These are phyloP conservation scores for Avicennia marina DNA, from an alignment of 257 asterid species.

Conservation along the genomic window DNA sequence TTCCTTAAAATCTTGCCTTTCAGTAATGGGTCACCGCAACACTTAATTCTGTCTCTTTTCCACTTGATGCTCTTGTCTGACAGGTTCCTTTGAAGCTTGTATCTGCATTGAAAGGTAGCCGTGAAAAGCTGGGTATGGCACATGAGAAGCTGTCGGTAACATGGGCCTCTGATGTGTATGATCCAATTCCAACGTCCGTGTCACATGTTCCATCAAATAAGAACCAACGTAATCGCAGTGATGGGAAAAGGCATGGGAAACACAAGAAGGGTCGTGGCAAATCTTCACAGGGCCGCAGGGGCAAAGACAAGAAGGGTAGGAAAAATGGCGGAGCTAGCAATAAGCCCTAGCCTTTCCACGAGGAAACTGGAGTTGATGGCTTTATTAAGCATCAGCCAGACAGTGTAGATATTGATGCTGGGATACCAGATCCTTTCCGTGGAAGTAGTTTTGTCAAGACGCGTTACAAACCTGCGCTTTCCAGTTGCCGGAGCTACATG, in stretches of 20 bases:
- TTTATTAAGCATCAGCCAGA: constrained; percentile 20
- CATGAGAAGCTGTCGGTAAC: constrained; percentile 56
- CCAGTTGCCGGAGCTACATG: constrained; percentile 40
- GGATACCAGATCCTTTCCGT: constrained; percentile 33
- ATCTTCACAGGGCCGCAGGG: constrained; percentile 58
- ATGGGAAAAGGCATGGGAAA: constrained; percentile 57
- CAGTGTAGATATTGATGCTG: constrained; percentile 25
- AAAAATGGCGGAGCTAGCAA: constrained; percentile 35
- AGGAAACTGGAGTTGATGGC: constrained; percentile 15
- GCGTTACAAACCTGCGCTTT: constrained; percentile 33
- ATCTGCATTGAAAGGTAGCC: constrained; percentile 96
- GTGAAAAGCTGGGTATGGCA: constrained; percentile 67
- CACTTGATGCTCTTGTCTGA: constrained; percentile 22
- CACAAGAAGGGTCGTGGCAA: constrained; percentile 60
- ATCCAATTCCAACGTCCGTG: constrained; percentile 77
- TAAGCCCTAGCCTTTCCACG: constrained; percentile 38
- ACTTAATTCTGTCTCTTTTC: background rate
- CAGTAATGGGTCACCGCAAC: no score
- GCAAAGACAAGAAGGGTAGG: constrained; percentile 72
- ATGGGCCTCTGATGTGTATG: constrained; percentile 97
- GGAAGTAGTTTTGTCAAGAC: constrained; percentile 45
- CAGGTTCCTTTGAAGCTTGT: constrained; percentile 59
- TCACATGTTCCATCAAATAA: constrained; percentile 70
- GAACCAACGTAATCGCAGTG: constrained; percentile 46
- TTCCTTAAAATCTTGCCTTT: no score